Conservation (phyloP, 2,329 filamentous ascomycete genomes). For the Penicillium italicum region DNA sequence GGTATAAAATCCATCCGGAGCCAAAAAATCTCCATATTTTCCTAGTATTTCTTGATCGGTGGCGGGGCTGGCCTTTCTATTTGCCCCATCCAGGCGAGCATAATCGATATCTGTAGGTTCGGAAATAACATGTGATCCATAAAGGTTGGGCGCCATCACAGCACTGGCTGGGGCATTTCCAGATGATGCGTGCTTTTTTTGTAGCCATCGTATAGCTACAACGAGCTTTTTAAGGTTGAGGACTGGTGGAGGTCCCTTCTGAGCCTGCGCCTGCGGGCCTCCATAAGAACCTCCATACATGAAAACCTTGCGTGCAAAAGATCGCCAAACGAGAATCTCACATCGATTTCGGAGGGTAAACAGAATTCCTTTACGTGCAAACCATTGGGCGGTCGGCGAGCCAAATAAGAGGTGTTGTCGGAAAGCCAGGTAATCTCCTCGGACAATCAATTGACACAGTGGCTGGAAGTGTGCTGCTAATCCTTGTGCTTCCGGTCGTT, state of each 20-base stretch:
- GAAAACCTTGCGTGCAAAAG: slow-evolving; percentile 73
- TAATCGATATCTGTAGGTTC: slow-evolving; percentile 36
- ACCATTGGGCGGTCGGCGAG: slow-evolving; percentile 62
- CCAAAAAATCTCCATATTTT: slow-evolving; percentile 37
- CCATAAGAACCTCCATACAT: slow-evolving; percentile 72
- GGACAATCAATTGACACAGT: slow-evolving; percentile 67
- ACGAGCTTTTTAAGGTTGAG: slow-evolving; percentile 69
- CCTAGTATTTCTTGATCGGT: slow-evolving; percentile 17
- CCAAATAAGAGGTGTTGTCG: slow-evolving; percentile 61
- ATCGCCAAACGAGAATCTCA: slow-evolving; percentile 79
- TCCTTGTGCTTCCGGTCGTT: slow-evolving; percentile 64
- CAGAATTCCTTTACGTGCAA: slow-evolving; percentile 70
- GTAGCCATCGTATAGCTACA: slow-evolving; percentile 60
- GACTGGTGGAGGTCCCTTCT: slow-evolving; percentile 62
- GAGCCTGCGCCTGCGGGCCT: slow-evolving; percentile 35
- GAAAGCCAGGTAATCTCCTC: slow-evolving; percentile 71
- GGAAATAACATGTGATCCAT: slow-evolving; percentile 32
- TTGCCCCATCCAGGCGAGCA: slow-evolving; percentile 16
- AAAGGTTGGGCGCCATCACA: slow-evolving; percentile 9
- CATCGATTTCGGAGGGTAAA: slow-evolving; percentile 72
- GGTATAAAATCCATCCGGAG: slow-evolving; percentile 36
- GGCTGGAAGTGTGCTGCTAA: slow-evolving; percentile 67
- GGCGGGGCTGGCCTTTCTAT: slow-evolving; percentile 1
- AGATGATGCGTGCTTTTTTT: slow-evolving; percentile 38
- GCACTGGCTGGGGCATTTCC: slow-evolving; percentile 9